A percentile compares a stretch with the other conserved stretches of the same genome.
These are phyloP conservation scores for Anthoceros angustus DNA, from an alignment of 225 moss, liverwort and hornwort genomes.

Conservation along the genomic window DNA sequence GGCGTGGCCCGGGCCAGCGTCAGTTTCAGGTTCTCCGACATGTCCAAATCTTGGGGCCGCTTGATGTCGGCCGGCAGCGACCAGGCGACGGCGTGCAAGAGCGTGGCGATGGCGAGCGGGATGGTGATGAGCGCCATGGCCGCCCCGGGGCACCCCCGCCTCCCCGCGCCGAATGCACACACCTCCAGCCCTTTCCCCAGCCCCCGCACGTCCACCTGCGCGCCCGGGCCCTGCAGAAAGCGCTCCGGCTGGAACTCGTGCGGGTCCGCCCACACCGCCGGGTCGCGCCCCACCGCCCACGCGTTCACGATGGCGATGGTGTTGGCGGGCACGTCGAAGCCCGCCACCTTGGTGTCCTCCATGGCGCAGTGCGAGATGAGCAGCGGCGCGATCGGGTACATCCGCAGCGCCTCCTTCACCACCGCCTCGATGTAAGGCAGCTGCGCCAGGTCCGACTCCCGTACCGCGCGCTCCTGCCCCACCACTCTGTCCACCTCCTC, in stretches of 20 bases:
- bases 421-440: background rate
- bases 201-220: background rate
- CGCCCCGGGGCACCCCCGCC: background rate
- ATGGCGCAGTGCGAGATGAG: background rate
- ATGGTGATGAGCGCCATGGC: constrained; percentile 2
- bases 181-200: background rate
- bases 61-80: background rate
- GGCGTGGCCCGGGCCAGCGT: constrained; percentile 1
- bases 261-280: constrained; percentile 13
- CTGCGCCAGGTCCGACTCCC: background rate
- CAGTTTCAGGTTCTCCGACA: background rate
- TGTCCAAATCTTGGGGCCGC: constrained; percentile 1
- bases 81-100: background rate
- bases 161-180: background rate
- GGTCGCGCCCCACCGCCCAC: constrained; percentile 13
- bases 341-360: constrained; percentile 6
- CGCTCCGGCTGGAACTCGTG: constrained; percentile 14
- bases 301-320: constrained; percentile 10
- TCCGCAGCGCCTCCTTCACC: constrained; percentile 1
- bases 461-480: background rate
- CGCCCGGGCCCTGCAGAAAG: background rate
- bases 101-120: background rate
- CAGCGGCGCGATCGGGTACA: background rate
- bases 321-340: constrained; percentile 16
- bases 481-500: constrained; percentile 1